Base-by-base conservation (phyloP, 2,329 filamentous ascomycete species). In the Fusarium anthophilum region DNA sequence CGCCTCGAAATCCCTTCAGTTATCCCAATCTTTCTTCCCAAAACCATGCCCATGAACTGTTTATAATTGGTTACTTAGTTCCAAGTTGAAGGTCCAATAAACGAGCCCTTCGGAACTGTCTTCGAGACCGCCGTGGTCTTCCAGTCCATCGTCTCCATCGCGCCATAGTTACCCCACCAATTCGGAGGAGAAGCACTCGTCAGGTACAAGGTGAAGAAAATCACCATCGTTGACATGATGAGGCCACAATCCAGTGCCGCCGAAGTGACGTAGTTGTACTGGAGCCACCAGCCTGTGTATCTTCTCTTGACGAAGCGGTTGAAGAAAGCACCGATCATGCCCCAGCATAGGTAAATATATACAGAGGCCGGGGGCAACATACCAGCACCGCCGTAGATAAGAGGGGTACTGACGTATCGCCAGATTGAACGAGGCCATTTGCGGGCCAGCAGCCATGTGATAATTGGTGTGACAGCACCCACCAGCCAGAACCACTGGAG, bases 231-330 rank as follows among this genome's bases (percentile, higher is more conserved):
- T 39, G 87, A 88, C 26, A 94, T 80, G 18, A 91, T 89, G 10
- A 93, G 85, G 10, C 92, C 92, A 55, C 88, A 89, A 80, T 94
- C 92, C 43, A 94, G 83, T 3, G 90, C 92, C 0, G 92, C 92
- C 26, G 91, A 93, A 1, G 91, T 90, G 78, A 94, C 87, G 80
- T 94, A 94, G 84, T 94, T 94, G 84, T 93, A 94, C 80, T 91
- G 90, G 81, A 92, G 84, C 92, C 92, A 94, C 92, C 92, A 94
- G 39, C 91, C 92, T 8, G 87, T 88, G 82, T 88, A 92, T 70
- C 88, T 87, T 66, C 90, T 86, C 79, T 89, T 89, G 79, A 94
- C 88, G 75, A 86, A 90, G 76, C 88, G 91, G 82, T 94, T 93
- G 84, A 94, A 94, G 41, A 91, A 73, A 54, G 88, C 87, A 14